Evolutionary conservation across 331 rosid species (phyloP), one percentile per base, ranked within the genome.

Genomic region (Quercus phellos): DNA sequence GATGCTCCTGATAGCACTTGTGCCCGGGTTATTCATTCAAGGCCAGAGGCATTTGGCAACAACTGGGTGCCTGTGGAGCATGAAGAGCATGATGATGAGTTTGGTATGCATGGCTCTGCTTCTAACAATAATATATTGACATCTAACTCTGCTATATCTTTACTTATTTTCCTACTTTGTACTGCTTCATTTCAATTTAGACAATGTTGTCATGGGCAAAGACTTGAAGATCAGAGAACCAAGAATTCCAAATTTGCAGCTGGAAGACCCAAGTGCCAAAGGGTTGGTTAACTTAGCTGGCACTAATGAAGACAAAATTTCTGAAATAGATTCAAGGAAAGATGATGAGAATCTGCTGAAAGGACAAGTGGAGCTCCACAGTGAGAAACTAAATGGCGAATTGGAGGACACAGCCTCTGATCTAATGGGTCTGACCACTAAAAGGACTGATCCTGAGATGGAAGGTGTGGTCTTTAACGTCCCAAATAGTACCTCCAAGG

Each of bases 171-270:
- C 38, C 46, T 74, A 19, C 4, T 18, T 70, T 72, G 35, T 29
- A 2, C 38, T 29, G 4, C 26, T n/a, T 26, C 8, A 9, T 34
- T 73, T 51, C 50, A 35, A 63, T 21, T 78, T 53, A 72, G 78
- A 58, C 64, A 74, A 34, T 22, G 24, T 24, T 72, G 6, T 34
- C 79, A 43, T 53, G 66, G 82, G 79, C 67, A 82, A 72, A 63
- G 84, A 69, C 74, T 82, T 72, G 84, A 64, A 60, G 68, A 61
- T 46, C 0, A 76, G 80, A 14, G 51, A 70, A 13, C 74, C 78
- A 26, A 55, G 78, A 68, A 61, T 21, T 51, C 75, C 74, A 34
- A 59, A 22, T 34, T 16, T 76, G 75, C 76, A 53, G 75, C 76
- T 76, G 43, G 75, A 38, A 30, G 80, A 72, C 70, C 74, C 46